Evolutionary conservation across 495 filamentous ascomycete genomes (phyloP), one percentile per base, ranked within the genome.

Genomic region (Pseudotulostoma volvatum): DNA sequence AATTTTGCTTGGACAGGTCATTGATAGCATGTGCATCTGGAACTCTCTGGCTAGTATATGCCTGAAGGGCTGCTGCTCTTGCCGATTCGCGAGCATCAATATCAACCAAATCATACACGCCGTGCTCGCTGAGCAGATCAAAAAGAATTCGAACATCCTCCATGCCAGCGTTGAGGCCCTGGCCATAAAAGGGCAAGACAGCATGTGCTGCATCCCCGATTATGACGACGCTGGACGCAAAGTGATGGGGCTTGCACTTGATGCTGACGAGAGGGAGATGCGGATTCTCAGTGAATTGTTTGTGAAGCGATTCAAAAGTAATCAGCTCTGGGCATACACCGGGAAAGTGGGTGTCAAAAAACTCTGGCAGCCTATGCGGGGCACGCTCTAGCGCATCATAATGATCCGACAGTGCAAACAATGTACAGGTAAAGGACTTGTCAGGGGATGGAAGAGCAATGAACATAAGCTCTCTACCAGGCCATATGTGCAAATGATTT

Each of bases 401-500:
- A 41, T 64, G 50, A 11, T 34, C 34, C 11, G 76, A 66, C 0
- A 84, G 78, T 7, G 88, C 74, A 57, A 99, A 99, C 9, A 99
- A 63, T 0, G 90, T 99, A 57, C 85, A 94, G 0, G 88, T 96
- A 51, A 99, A 99, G 1, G 84, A 81, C 41, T 80, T 80, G 54
- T 96, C 86, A 9, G 76, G 63, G 37, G 77, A 84, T 0, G 90
- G 88, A 18, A 99, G 82, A 14, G 90, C 90, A 48, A 99, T 96
- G 59, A 99, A 99, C 90, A 99, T 96, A 52, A 84, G 81, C 9
- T 83, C 73, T 44, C 75, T 74, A 16, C 79, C 84, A 1, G 90
- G 90, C 90, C 90, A 99, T 58, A 99, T 99, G 54, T 99, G 90
- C 1, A 99, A 70, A 49, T 96, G 84, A 53, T 93, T 81, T 11